Percentiles rank a stretch among this genome's conserved stretches.
phyloP scores from a whole-genome alignment of 768 basidiomycete species.

The Lentinula detonsa region DNA sequence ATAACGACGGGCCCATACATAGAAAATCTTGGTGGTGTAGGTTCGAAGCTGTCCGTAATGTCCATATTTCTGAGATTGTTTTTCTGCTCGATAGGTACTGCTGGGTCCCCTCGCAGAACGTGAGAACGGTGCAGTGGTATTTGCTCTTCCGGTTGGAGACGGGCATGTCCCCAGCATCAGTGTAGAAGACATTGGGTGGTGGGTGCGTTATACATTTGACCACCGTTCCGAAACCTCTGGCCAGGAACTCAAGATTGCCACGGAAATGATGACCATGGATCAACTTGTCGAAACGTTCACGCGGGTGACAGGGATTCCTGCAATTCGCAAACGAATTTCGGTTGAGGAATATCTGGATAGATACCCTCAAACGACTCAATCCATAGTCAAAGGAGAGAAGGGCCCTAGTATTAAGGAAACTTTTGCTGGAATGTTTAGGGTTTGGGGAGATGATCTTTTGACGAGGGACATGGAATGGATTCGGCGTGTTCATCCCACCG shows the following conservation, averaged over 20 bases:
- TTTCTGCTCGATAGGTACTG: constrained; percentile 13
- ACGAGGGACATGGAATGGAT: constrained; percentile 40
- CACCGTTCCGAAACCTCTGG: constrained; percentile 27
- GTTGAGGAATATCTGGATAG: constrained; percentile 28
- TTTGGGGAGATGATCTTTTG: constrained; percentile 38
- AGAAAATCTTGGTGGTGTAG: constrained; percentile 34
- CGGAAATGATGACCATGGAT: constrained; percentile 30
- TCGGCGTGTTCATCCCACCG: constrained; percentile 28
- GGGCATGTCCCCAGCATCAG: constrained; percentile 34
- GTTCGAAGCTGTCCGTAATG: constrained; percentile 4
- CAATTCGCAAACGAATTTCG: constrained; percentile 24
- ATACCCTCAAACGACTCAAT: constrained; percentile 19
- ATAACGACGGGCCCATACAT: constrained; percentile 34
- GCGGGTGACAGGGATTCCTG: constrained; percentile 28
- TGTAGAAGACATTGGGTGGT: constrained; percentile 33
- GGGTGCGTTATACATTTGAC: constrained; percentile 33
- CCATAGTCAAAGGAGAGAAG: constrained; percentile 25
- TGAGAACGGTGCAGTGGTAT: constrained; percentile 33
- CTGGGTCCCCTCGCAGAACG: constrained; percentile 29
- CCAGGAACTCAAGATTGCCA: constrained; percentile 29
- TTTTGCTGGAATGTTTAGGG: constrained; percentile 38
- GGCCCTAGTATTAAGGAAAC: constrained; percentile 31
- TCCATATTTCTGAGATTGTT: neutral
- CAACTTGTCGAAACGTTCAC: constrained; percentile 30
- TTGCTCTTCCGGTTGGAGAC: constrained; percentile 28